Conservation (phyloP, 306 rosid species). For the Lotus japonicus region DNA sequence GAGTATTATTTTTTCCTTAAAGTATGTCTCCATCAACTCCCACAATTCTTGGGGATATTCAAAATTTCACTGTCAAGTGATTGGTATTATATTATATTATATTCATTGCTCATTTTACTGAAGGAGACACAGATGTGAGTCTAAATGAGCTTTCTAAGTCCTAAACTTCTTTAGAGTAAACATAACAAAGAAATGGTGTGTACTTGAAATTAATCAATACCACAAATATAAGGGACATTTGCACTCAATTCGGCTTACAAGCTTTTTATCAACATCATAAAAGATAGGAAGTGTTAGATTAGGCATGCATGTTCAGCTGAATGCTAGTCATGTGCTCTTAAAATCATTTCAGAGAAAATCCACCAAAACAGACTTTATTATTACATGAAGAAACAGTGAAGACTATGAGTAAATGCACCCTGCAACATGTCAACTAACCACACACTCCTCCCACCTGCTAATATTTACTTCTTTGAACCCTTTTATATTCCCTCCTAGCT, state of each 20-base stretch:
- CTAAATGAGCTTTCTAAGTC: not conserved
- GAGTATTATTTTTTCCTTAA: not conserved
- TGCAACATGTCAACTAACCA: slow-evolving; percentile 65
- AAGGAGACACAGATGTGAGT: not conserved
- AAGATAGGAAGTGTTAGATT: not conserved
- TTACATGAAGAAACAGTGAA: slow-evolving; percentile 28
- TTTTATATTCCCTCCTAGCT: slow-evolving; percentile 37
- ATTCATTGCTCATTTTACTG: not conserved
- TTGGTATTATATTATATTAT: not conserved
- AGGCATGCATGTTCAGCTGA: not conserved
- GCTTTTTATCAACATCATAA: not conserved
- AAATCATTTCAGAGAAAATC: not conserved
- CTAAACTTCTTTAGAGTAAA: not conserved
- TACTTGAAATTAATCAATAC: not conserved
- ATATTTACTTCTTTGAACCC: slow-evolving; percentile 53
- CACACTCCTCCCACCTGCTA: slow-evolving; percentile 59
- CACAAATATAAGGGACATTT: not conserved
- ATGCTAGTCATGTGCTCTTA: not conserved
- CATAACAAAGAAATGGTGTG: not conserved
- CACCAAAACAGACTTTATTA: not conserved
- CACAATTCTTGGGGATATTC: not conserved
- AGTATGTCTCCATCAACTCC: slow-evolving; percentile 11
- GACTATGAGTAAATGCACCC: slow-evolving; percentile 64
- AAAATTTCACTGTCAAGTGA: not conserved
- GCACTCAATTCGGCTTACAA: not conserved